Evolutionary conservation across 2,329 filamentous ascomycete genomes (phyloP), one percentile per base, ranked within the genome.

Genomic region (Mariannaea sp.): DNA sequence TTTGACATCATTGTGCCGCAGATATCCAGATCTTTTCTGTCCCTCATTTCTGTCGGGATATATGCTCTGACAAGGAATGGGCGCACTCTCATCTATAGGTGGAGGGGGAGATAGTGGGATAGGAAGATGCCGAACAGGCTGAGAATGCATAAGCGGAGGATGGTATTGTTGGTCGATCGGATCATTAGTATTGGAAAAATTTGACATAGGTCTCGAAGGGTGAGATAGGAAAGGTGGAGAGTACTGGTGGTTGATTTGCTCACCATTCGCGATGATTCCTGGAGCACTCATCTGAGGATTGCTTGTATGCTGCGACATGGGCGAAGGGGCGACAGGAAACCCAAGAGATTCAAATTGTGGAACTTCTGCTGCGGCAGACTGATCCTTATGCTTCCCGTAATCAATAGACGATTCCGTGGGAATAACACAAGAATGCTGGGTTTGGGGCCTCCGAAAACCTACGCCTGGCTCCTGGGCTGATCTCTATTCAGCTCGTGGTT

Each of bases 401-500:
- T 14, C 32, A 20, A 12, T 10, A 7, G 38, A 12, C 19, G 9
- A 39, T 29, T 16, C 36, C 9, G 10, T 17, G 3, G 39, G 27
- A 24, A 27, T n/a, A 32, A 36, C 14, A n/a, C 14, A 12, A n/a
- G 32, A 27, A 5, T 19, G 5, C 13, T 33, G 20, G 13, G 14
- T 19, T 13, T 22, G 16, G 5, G 5, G 7, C 2, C 24, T 32
- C 14, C 40, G 26, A 14, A 14, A 17, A 29, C 20, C 38, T 22
- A 10, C 14, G 16, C 27, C 41, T 20, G 9, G 17, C 17, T 24
- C 52, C 47, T 55, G 49, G 38, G 46, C 60, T 59, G 59, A 19
- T 57, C 64, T 42, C 60, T 65, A 66, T 53, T 35, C 62, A 64
- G 62, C 49, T 41, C 39, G 39, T n/a, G 36, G 47, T 38, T 39